Evolutionary conservation across 345 rosid species (phyloP).

Genomic region (Excoecaria agallocha): DNA sequence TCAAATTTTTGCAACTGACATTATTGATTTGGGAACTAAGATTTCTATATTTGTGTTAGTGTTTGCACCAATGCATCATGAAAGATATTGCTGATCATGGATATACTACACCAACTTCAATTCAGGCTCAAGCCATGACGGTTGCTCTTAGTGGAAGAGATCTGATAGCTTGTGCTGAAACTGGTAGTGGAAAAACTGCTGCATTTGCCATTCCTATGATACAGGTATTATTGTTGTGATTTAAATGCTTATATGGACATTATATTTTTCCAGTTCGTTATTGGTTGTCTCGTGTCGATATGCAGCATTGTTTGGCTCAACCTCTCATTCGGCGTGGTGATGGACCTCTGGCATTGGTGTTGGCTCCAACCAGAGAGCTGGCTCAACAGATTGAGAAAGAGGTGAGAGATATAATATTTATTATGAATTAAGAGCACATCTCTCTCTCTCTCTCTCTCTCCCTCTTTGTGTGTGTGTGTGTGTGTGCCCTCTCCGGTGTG

Average conservation of each 20-base stretch:
- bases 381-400: constrained; percentile 46
- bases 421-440: not conserved
- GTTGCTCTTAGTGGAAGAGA: constrained; percentile 42
- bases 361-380: constrained; percentile 46
- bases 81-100: constrained; percentile 36
- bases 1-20: not conserved
- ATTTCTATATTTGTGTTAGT: constrained; percentile 19
- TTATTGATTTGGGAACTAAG: not conserved
- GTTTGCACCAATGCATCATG: constrained; percentile 34
- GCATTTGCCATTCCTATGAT: constrained; percentile 45
- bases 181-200: constrained; percentile 48
- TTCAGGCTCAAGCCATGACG: constrained; percentile 45
- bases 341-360: constrained; percentile 41
- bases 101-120: constrained; percentile 33
- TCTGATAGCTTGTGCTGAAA: constrained; percentile 41
- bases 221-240: constrained; percentile 22
- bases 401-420: constrained; percentile 15
- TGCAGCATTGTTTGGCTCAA: constrained; percentile 45
- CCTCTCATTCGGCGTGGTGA: constrained; percentile 31
- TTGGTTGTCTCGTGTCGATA: not conserved
- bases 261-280: not conserved
- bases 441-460: not conserved
- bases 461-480: too few species aligned
- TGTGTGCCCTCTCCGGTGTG: too few species aligned
- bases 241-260: too few species aligned